Conservation (phyloP, 2,329 filamentous ascomycete species). For the Monilinia fructigena region DNA sequence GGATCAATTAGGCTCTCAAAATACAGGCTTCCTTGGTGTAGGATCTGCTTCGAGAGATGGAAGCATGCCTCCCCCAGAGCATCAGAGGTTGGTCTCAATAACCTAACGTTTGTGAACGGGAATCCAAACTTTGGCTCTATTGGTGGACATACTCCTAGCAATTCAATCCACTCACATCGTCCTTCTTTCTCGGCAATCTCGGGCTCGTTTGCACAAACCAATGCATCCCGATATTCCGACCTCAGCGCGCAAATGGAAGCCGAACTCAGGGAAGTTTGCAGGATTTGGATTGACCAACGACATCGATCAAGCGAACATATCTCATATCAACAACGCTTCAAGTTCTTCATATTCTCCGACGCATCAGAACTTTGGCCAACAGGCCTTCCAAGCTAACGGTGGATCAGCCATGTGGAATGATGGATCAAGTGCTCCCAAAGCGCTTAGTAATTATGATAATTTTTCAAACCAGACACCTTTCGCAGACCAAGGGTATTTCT, state of each 20-base stretch:
- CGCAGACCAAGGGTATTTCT: constrained; percentile 37
- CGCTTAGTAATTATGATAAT: constrained; percentile 32
- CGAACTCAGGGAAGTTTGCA: constrained; percentile 36
- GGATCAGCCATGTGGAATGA: constrained; percentile 37
- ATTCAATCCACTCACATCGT: constrained; percentile 50
- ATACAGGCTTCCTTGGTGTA: constrained; percentile 46
- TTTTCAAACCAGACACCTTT: constrained; percentile 36
- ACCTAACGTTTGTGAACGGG: constrained; percentile 31
- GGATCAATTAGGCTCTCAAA: constrained; percentile 41
- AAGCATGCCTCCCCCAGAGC: constrained; percentile 58
- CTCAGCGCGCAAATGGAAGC: constrained; percentile 32
- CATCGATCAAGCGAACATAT: constrained; percentile 28
- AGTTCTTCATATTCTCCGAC: constrained; percentile 35
- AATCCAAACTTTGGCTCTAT: constrained; percentile 36
- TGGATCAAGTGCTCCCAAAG: constrained; percentile 30
- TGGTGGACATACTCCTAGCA: constrained; percentile 44
- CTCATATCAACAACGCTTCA: constrained; percentile 30
- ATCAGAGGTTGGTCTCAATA: constrained; percentile 45
- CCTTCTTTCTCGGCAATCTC: constrained; percentile 47
- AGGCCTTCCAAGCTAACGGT: constrained; percentile 31
- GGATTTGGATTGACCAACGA: constrained; percentile 34
- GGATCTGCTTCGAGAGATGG: constrained; percentile 53
- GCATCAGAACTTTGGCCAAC: constrained; percentile 31
- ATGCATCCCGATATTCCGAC: constrained; percentile 40
- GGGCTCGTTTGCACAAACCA: constrained; percentile 49